Evolutionary conservation across 352 stramenopile genomes (phyloP).

Genomic region (Phytophthora pini): DNA sequence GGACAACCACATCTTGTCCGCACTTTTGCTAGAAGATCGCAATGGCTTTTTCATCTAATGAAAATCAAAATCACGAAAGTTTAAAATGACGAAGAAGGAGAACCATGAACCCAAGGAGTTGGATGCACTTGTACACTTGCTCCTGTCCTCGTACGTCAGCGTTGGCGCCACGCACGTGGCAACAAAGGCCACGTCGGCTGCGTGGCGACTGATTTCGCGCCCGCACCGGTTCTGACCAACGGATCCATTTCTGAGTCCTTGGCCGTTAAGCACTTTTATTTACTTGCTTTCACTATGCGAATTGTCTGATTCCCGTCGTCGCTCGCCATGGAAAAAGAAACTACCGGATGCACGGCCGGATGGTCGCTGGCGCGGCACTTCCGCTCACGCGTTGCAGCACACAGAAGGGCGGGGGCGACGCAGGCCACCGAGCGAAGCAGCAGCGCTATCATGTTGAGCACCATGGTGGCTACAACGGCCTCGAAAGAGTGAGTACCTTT

Average conservation of each 20-base stretch:
- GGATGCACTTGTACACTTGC: too few species aligned
- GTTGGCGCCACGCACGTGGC: conserved; percentile 2
- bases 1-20: background rate
- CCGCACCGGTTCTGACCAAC: conserved; percentile 16
- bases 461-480: conserved; percentile 15
- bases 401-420: conserved; percentile 3
- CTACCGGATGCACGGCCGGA: conserved; percentile 3
- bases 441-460: conserved; percentile 20
- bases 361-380: conserved; percentile 2
- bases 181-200: conserved; percentile 4
- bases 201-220: conserved; percentile 8
- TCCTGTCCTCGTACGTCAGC: background rate
- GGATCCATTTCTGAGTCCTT: conserved; percentile 22
- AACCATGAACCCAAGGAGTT: too few species aligned
- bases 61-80: background rate
- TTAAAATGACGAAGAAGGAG: too few species aligned
- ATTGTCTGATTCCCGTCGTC: conserved; percentile 13
- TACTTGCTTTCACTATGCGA: conserved; percentile 22
- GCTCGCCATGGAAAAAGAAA: conserved; percentile 8
- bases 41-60: background rate
- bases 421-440: background rate
- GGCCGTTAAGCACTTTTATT: background rate
- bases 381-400: conserved; percentile 1
- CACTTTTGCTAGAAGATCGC: conserved; percentile 2
- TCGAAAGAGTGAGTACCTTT: conserved; percentile 31